A percentile compares a stretch with the other conserved stretches of the same genome.
Conservation (phyloP, 441 rosid species). For the Adansonia grandidieri region DNA sequence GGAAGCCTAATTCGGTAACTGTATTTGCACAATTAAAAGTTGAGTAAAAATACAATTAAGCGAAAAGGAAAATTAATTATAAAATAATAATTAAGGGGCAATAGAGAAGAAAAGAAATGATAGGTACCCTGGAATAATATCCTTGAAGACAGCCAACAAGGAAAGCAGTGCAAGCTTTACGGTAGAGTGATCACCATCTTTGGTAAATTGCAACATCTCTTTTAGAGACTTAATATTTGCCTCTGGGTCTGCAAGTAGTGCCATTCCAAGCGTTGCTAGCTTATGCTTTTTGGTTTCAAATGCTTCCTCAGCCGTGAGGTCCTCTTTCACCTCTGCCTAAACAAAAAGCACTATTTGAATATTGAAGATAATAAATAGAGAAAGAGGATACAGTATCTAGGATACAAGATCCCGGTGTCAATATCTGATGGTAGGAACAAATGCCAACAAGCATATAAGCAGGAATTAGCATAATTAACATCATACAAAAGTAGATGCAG, state of each 20-base stretch:
- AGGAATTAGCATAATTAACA: not conserved
- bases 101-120: conserved; percentile 18
- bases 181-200: conserved; percentile 60
- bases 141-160: conserved; percentile 88
- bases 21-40: conserved; percentile 33
- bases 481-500: not conserved
- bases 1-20: conserved; percentile 98
- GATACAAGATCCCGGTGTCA: not conserved
- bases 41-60: not conserved
- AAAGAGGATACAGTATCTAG: not conserved
- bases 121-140: conserved; percentile 87
- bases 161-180: conserved; percentile 78
- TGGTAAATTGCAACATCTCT: conserved; percentile 72
- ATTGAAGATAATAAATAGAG: conserved; percentile 4
- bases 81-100: conserved; percentile 12
- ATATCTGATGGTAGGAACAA: not conserved
- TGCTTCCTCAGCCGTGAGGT: conserved; percentile 78
- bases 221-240: conserved; percentile 70
- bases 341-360: conserved; percentile 19
- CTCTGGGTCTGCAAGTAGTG: conserved; percentile 79
- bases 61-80: conserved; percentile 17
- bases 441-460: not conserved
- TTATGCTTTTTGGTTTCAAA: conserved; percentile 65
- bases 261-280: conserved; percentile 82
- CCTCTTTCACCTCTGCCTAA: conserved; percentile 91